phyloP scores from a whole-genome alignment of 2,329 filamentous ascomycete species.

The Sporothrix euskadiensis region DNA sequence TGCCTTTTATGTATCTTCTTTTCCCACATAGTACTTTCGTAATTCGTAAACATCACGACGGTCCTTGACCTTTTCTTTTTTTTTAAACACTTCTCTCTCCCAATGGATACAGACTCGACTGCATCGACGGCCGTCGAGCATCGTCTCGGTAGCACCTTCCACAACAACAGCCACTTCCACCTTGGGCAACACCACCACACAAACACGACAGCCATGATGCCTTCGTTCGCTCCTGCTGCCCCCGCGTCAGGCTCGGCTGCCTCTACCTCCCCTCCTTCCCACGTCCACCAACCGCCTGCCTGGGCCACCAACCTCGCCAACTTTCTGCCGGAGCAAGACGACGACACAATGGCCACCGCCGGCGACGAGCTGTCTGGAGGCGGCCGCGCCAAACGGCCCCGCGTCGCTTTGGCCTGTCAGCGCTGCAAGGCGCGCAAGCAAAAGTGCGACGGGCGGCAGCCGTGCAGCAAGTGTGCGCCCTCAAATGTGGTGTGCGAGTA shows the following conservation, averaged over 20 bases:
- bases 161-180: not conserved
- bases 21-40: not conserved
- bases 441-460: conserved; percentile 21
- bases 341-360: not conserved
- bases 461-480: conserved; percentile 20
- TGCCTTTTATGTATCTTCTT: not conserved
- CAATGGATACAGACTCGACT: conserved; percentile 2
- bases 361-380: not conserved
- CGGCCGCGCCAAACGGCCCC: conserved; percentile 5
- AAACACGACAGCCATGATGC: not conserved
- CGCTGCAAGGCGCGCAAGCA: conserved; percentile 23
- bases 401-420: conserved; percentile 24
- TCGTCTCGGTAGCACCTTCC: not conserved
- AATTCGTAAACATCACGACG: not conserved
- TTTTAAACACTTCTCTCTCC: too few relatives aligned
- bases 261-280: conserved; percentile 10
- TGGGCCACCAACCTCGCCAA: conserved; percentile 6
- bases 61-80: not conserved
- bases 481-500: conserved; percentile 6
- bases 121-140: conserved; percentile 15
- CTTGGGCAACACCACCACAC: not conserved
- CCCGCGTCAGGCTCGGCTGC: not conserved
- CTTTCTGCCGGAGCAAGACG: conserved; percentile 6
- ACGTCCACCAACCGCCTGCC: not conserved
- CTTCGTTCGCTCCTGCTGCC: not conserved